phyloP scores from a whole-genome alignment of 306 rosid genomes.

The Potentilla sterilis region DNA sequence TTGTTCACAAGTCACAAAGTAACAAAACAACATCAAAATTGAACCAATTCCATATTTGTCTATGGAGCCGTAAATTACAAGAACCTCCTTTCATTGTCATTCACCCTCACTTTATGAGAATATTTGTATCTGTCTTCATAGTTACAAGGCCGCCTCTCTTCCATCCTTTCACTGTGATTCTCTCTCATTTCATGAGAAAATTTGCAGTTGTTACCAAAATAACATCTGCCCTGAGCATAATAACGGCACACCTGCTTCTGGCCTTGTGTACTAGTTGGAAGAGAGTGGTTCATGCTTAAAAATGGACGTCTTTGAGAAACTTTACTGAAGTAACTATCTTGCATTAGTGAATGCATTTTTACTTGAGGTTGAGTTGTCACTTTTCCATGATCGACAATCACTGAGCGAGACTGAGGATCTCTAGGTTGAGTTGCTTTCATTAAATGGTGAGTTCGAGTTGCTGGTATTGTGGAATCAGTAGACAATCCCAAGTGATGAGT shows the following conservation, averaged over 20 bases:
- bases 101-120: conserved; percentile 38
- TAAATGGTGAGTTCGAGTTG: conserved; percentile 12
- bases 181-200: conserved; percentile 50
- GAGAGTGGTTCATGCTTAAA: conserved; percentile 22
- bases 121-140: conserved; percentile 60
- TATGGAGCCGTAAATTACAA: not conserved
- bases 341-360: not conserved
- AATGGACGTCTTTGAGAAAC: conserved; percentile 36
- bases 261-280: not conserved
- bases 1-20: not conserved
- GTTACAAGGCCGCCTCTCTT: conserved; percentile 13
- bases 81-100: not conserved
- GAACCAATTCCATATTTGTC: not conserved
- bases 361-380: not conserved
- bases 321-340: conserved; percentile 20
- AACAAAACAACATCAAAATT: not conserved
- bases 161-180: conserved; percentile 13
- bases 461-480: conserved; percentile 3
- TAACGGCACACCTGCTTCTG: conserved; percentile 51
- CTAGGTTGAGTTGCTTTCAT: not conserved
- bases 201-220: conserved; percentile 67
- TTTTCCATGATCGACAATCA: not conserved
- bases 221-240: conserved; percentile 61
- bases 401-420: conserved; percentile 2
- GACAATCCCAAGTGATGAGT: conserved; percentile 16